Percentiles rank a stretch among this genome's conserved stretches.
Conservation (phyloP, 1,139 yeast species). For the Diutina scorzettiae region DNA sequence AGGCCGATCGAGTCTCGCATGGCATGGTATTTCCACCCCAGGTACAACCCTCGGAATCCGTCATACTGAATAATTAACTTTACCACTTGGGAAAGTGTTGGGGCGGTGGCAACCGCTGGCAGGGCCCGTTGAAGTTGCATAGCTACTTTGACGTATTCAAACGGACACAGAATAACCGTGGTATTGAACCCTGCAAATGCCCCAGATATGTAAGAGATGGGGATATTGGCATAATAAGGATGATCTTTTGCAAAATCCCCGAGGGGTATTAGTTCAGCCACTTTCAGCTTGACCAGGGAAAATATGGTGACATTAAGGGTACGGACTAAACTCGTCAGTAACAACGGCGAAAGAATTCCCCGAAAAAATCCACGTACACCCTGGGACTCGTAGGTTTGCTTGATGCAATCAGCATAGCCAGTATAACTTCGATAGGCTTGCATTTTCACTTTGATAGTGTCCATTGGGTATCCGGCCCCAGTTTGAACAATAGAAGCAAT, state of each 20-base stretch:
- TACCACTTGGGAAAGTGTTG: constrained; percentile 24
- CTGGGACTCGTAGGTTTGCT: constrained; percentile 44
- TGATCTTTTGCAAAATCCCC: constrained; percentile 12
- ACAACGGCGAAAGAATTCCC: constrained; percentile 62
- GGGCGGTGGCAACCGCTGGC: constrained; percentile 8
- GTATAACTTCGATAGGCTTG: constrained; percentile 59
- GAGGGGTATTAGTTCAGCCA: neutral
- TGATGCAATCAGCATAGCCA: constrained; percentile 47
- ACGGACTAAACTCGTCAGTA: constrained; percentile 54
- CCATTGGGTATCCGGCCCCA: constrained; percentile 71
- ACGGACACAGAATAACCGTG: constrained; percentile 67
- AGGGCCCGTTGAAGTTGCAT: constrained; percentile 1
- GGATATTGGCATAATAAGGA: constrained; percentile 43
- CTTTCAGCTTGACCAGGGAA: constrained; percentile 40
- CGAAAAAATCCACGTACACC: constrained; percentile 66
- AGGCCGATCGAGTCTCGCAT: constrained; percentile 60
- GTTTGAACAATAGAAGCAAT: constrained; percentile 58
- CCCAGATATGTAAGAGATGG: constrained; percentile 58
- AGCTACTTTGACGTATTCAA: constrained; percentile 63
- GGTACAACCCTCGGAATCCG: constrained; percentile 54
- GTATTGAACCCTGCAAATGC: constrained; percentile 54
- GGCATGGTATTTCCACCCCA: constrained; percentile 61
- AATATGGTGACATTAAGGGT: constrained; percentile 60
- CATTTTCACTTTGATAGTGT: constrained; percentile 74
- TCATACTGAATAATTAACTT: constrained; percentile 43